Evolutionary conservation across 2,329 filamentous ascomycete species (phyloP), one percentile per base, ranked within the genome.

Genomic region (Pseudogymnoascus sp.): DNA sequence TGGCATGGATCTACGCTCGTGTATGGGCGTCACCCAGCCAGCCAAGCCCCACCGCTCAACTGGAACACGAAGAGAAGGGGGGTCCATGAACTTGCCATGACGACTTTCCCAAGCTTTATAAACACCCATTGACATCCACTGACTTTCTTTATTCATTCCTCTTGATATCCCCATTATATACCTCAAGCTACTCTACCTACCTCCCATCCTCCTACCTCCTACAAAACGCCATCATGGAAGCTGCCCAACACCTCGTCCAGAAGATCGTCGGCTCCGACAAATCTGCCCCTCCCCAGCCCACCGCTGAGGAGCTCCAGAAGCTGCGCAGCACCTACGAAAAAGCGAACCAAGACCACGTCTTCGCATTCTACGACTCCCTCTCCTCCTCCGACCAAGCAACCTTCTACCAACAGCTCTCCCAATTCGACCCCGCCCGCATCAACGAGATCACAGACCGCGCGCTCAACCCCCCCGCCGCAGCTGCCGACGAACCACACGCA

Each of bases 331-430:
- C 87, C 73, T 96, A 92, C 77, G 79, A 82, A 65, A 82, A 86
- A 68, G 89, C 88, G 58, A 83, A 82, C 33, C 91, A 96, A 76
- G 88, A 84, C 62, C 91, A 96, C 67, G 89, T 95, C 66, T 91
- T 95, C 72, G 81, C 87, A 63, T 97, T 92, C 77, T 96, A 89
- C 79, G 90, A 97, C 72, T 83, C 87, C 65, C 87, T 99, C 65
- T 80, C 80, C 65, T 77, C 81, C 15, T 75, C 81, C 60, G 91
- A 97, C 67, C 90, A 96, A 78, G 86, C 86, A 48, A 75, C 81
- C 7, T 84, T 99, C 63, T 96, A 86, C 80, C 78, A 88, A 70
- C 94, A 97, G 77, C 83, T 97, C 64, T 82, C 83, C 66, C 81
- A 80, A 71, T 91, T 97, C 78, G 86, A 97, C 74, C 92, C 93